A percentile compares a stretch with the other conserved stretches of the same genome.
Evolutionary conservation across 345 rosid species (phyloP).

Genomic region (Hypericum androsaemum): DNA sequence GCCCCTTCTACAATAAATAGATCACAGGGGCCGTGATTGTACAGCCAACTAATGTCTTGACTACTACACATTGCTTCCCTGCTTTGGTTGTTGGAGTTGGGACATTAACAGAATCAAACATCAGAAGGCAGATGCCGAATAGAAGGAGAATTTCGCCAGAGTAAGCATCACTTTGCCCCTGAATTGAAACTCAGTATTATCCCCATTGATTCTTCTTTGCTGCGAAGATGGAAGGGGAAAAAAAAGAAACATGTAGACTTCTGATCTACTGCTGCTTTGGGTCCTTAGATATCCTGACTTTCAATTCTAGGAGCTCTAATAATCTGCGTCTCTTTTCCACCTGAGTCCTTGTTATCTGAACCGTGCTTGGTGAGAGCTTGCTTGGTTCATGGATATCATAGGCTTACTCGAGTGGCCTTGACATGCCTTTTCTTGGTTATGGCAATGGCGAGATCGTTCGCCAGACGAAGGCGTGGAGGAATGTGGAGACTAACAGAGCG

Average conservation of each 20-base stretch:
- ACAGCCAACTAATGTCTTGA: constrained; percentile 20
- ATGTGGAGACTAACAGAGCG: constrained; percentile 50
- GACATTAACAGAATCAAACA: too few species aligned
- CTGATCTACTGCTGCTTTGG: too few species aligned
- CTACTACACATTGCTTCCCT: neutral
- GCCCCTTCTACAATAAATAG: constrained; percentile 9
- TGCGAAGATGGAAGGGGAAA: too few species aligned
- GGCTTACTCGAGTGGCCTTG: constrained; percentile 50
- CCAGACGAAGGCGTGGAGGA: constrained; percentile 77
- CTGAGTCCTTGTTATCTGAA: constrained; percentile 32
- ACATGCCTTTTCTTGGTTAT: constrained; percentile 56
- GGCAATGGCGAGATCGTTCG: constrained; percentile 81
- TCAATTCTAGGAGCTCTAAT: too few species aligned
- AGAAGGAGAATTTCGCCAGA: too few species aligned
- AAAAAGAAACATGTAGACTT: too few species aligned
- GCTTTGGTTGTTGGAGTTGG: neutral
- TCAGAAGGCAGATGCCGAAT: too few species aligned
- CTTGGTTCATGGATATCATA: constrained; percentile 61
- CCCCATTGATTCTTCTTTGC: too few species aligned
- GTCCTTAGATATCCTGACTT: too few species aligned
- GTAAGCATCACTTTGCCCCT: too few species aligned
- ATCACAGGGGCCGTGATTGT: constrained; percentile 21
- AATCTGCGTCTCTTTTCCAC: constrained; percentile 15
- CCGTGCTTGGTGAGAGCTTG: constrained; percentile 45
- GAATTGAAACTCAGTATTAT: too few species aligned